Evolutionary conservation across 768 basidiomycete species (phyloP).

Genomic region (Cyathus striatus): DNA sequence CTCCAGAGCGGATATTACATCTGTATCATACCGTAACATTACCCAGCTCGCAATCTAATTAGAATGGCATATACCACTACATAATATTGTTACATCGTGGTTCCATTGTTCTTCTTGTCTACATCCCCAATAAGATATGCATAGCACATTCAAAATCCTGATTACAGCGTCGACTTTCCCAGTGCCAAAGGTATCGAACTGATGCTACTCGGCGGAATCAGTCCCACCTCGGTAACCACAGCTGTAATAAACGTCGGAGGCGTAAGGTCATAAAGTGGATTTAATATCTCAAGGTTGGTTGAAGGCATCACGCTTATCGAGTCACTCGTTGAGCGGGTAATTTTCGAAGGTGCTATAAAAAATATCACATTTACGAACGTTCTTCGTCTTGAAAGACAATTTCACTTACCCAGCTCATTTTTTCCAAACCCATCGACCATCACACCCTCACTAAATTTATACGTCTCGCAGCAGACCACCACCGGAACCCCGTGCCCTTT

Average conservation of each 20-base stretch:
- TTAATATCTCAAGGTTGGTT: conserved; percentile 69
- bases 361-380: neutral
- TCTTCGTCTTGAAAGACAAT: neutral
- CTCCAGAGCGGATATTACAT: too few relatives aligned
- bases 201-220: conserved; percentile 91
- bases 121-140: too few relatives aligned
- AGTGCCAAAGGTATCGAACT: conserved; percentile 77
- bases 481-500: conserved; percentile 87
- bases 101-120: conserved; percentile 1
- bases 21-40: too few relatives aligned
- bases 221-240: conserved; percentile 94
- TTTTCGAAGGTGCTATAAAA: conserved; percentile 27
- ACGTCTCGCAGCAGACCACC: conserved; percentile 96
- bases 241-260: conserved; percentile 90
- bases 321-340: conserved; percentile 21
- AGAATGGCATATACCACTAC: neutral
- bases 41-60: too few relatives aligned
- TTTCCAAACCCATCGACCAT: conserved; percentile 92
- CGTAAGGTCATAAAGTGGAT: conserved; percentile 91
- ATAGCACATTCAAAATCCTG: too few relatives aligned
- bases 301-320: conserved; percentile 21
- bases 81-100: neutral
- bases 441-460: conserved; percentile 93
- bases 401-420: conserved; percentile 92
- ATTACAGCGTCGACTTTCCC: conserved; percentile 41